These are phyloP conservation scores for Liriodendron chinense DNA, from an alignment of 164 flowering plant genomes.

Conservation along the genomic window DNA sequence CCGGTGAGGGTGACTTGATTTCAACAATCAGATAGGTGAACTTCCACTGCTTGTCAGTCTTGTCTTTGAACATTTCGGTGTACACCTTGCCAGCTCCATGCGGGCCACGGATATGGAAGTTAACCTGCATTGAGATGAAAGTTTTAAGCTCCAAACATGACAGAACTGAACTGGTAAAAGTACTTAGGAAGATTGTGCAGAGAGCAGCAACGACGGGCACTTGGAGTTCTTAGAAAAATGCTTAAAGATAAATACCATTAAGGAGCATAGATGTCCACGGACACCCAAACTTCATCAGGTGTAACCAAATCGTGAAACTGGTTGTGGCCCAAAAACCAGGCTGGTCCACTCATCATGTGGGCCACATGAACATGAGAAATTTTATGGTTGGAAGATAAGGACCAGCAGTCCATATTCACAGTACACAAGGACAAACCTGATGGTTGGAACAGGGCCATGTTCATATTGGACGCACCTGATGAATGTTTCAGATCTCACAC, in stretches of 20 bases:
- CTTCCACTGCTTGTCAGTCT: slow-evolving; percentile 85
- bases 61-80: slow-evolving; percentile 86
- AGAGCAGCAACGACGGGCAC: not conserved
- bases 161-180: not conserved
- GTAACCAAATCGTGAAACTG: not conserved
- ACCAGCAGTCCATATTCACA: too few species aligned
- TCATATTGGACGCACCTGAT: not conserved
- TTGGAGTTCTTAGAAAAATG: too few species aligned
- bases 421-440: not conserved
- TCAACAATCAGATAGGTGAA: slow-evolving; percentile 75
- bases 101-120: slow-evolving; percentile 81
- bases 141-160: not conserved
- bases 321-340: not conserved
- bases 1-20: slow-evolving; percentile 57
- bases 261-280: not conserved
- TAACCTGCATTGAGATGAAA: slow-evolving; percentile 41
- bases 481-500: not conserved
- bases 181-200: not conserved
- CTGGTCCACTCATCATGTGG: too few species aligned
- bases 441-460: not conserved
- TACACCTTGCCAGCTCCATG: slow-evolving; percentile 83
- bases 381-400: too few species aligned
- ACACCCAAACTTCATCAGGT: not conserved
- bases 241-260: too few species aligned
- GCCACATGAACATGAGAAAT: too few species aligned